phyloP scores from a whole-genome alignment of 2,329 filamentous ascomycete species.

The Epichloe uncinata region DNA sequence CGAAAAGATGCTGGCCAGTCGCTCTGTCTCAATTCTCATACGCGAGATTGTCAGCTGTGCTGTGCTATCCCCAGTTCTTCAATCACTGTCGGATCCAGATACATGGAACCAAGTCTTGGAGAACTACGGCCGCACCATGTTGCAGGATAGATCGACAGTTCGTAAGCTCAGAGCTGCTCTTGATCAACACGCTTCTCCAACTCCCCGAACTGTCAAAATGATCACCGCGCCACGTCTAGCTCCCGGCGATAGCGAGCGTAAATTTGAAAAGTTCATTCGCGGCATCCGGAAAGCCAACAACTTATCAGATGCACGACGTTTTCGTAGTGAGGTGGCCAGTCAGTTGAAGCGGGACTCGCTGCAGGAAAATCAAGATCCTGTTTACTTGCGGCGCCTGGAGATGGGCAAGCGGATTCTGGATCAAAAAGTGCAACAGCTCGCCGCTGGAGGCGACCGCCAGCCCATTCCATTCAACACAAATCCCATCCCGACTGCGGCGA shows the following conservation, averaged over 20 bases:
- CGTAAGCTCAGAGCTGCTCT: constrained; percentile 81
- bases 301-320: constrained; percentile 80
- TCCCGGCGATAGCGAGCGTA: constrained; percentile 75
- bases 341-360: constrained; percentile 78
- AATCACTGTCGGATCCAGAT: constrained; percentile 77
- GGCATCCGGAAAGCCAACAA: constrained; percentile 81
- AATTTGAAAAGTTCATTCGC: constrained; percentile 88
- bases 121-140: constrained; percentile 68
- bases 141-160: constrained; percentile 93
- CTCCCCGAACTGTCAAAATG: constrained; percentile 50
- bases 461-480: constrained; percentile 13
- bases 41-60: constrained; percentile 88
- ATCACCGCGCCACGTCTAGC: constrained; percentile 64
- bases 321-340: constrained; percentile 82
- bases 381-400: constrained; percentile 80
- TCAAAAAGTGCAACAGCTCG: constrained; percentile 73
- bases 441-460: constrained; percentile 46
- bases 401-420: constrained; percentile 85
- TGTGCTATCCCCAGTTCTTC: constrained; percentile 71
- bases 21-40: constrained; percentile 66
- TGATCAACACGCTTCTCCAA: constrained; percentile 84
- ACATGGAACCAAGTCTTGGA: constrained; percentile 97
- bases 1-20: constrained; percentile 59
- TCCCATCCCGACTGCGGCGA: constrained; percentile 16
- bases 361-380: constrained; percentile 65